Evolutionary conservation across 768 basidiomycete species (phyloP).

Genomic region (Pleurotus ostreatus): DNA sequence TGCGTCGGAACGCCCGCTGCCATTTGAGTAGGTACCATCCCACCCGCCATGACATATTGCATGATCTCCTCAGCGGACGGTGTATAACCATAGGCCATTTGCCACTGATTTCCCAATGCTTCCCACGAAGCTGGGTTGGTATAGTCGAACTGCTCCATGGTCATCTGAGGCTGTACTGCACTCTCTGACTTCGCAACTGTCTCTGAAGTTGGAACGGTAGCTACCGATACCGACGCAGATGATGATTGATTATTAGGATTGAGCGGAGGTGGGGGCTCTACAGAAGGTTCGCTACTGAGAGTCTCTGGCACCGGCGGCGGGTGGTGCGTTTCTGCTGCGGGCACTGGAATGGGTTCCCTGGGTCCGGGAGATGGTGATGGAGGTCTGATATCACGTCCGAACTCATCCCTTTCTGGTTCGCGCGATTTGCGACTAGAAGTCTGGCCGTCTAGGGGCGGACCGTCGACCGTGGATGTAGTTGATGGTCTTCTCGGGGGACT

Average conservation of each 20-base stretch:
- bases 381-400: slow-evolving; percentile 76
- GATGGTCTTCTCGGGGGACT: slow-evolving; percentile 56
- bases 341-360: slow-evolving; percentile 14
- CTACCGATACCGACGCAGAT: slow-evolving; percentile 42
- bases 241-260: slow-evolving; percentile 44
- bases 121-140: slow-evolving; percentile 76
- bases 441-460: slow-evolving; percentile 22
- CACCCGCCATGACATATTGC: slow-evolving; percentile 58
- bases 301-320: slow-evolving; percentile 15
- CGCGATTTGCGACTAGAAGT: slow-evolving; percentile 16
- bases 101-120: slow-evolving; percentile 76
- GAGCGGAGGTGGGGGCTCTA: slow-evolving; percentile 37
- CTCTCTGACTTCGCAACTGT: slow-evolving; percentile 28
- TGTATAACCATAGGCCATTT: slow-evolving; percentile 57
- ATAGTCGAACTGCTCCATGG: slow-evolving; percentile 64
- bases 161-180: slow-evolving; percentile 12
- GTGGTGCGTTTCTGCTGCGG: slow-evolving; percentile 19
- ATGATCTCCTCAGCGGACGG: slow-evolving; percentile 77
- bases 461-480: slow-evolving; percentile 20
- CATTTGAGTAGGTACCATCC: slow-evolving; percentile 14
- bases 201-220: slow-evolving; percentile 4
- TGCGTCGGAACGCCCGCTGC: slow-evolving; percentile 12
- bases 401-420: slow-evolving; percentile 70
- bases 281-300: slow-evolving; percentile 28
- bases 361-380: slow-evolving; percentile 34